Conservation (phyloP, 164 flowering plant species). For the Aristolochia californica region DNA sequence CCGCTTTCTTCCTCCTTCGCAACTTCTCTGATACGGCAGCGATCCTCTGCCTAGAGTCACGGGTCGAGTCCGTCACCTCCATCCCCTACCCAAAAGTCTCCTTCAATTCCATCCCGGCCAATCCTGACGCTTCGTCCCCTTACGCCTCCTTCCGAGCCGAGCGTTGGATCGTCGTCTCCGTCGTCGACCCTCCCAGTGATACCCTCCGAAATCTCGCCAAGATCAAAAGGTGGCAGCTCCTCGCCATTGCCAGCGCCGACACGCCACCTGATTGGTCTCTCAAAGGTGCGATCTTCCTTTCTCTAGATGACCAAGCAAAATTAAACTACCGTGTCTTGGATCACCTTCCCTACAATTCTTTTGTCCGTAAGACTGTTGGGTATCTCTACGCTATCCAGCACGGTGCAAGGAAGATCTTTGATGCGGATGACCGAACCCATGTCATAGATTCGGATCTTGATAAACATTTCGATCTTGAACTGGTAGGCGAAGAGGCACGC, state of each 20-base stretch:
- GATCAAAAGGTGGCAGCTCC: slow-evolving; percentile 89
- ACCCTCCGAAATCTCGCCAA: slow-evolving; percentile 41
- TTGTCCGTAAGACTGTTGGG: slow-evolving; percentile 75
- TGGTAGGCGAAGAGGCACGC: slow-evolving; percentile 71
- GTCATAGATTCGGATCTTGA: slow-evolving; percentile 75
- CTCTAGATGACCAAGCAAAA: slow-evolving; percentile 67
- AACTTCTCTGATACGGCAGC: slow-evolving; percentile 63
- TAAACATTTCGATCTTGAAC: slow-evolving; percentile 86
- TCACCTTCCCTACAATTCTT: slow-evolving; percentile 79
- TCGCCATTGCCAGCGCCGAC: slow-evolving; percentile 69
- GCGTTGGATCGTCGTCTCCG: slow-evolving; percentile 82
- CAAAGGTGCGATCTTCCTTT: slow-evolving; percentile 78
- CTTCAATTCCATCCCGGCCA: slow-evolving; percentile 35
- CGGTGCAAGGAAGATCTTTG: slow-evolving; percentile 88
- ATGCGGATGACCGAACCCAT: slow-evolving; percentile 82
- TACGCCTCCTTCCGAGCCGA: slow-evolving; percentile 63
- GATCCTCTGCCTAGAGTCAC: slow-evolving; percentile 50
- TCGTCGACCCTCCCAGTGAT: slow-evolving; percentile 54
- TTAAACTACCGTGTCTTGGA: slow-evolving; percentile 70
- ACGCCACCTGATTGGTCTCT: slow-evolving; percentile 79
- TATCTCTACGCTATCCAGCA: slow-evolving; percentile 94
- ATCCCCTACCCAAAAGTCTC: slow-evolving; percentile 40
- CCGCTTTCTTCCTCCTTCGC: slow-evolving; percentile 67
- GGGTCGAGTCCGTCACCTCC: slow-evolving; percentile 20
- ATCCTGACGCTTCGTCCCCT: slow-evolving; percentile 43